These are phyloP conservation scores for Moelleriella libera DNA, from an alignment of 2,329 filamentous ascomycete genomes.

Conservation along the genomic window DNA sequence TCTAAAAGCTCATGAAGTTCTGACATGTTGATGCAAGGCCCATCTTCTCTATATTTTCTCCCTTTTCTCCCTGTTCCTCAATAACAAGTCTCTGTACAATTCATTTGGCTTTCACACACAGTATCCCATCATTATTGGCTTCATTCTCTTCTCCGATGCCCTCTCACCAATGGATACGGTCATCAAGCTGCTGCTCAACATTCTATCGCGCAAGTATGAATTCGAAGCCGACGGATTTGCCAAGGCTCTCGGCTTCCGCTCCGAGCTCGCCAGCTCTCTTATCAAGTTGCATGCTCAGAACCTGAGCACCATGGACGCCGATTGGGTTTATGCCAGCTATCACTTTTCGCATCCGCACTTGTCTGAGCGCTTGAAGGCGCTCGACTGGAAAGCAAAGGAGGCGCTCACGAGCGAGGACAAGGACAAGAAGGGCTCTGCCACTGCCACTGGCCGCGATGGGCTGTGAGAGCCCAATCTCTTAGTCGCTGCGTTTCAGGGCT, in stretches of 20 bases:
- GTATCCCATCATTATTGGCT: slow-evolving; percentile 89
- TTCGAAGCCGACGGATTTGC: slow-evolving; percentile 94
- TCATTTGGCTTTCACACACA: slow-evolving; percentile 79
- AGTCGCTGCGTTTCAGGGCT: not conserved
- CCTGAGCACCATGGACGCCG: slow-evolving; percentile 94
- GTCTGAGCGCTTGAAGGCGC: slow-evolving; percentile 78
- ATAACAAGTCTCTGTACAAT: slow-evolving; percentile 81
- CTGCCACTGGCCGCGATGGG: slow-evolving; percentile 61
- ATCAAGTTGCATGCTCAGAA: slow-evolving; percentile 99
- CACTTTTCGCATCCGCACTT: slow-evolving; percentile 97
- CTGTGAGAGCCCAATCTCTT: slow-evolving; percentile 27
- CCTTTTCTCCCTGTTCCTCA: slow-evolving; percentile 93
- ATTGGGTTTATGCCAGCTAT: slow-evolving; percentile 97
- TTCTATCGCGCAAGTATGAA: slow-evolving; percentile 86
- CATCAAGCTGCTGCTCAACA: slow-evolving; percentile 90
- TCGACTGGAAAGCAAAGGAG: slow-evolving; percentile 64
- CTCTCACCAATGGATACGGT: slow-evolving; percentile 87
- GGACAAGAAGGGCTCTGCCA: slow-evolving; percentile 34
- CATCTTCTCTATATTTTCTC: slow-evolving; percentile 96
- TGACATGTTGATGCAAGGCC: slow-evolving; percentile 33
- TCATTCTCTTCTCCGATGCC: slow-evolving; percentile 96
- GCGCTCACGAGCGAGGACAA: slow-evolving; percentile 28
- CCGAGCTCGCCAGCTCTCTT: slow-evolving; percentile 71
- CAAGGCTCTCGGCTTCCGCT: slow-evolving; percentile 65
- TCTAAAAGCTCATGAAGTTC: not conserved